Evolutionary conservation across 2,329 filamentous ascomycete genomes (phyloP), one percentile per base, ranked within the genome.

Genomic region (Lachnellula subtilissima): DNA sequence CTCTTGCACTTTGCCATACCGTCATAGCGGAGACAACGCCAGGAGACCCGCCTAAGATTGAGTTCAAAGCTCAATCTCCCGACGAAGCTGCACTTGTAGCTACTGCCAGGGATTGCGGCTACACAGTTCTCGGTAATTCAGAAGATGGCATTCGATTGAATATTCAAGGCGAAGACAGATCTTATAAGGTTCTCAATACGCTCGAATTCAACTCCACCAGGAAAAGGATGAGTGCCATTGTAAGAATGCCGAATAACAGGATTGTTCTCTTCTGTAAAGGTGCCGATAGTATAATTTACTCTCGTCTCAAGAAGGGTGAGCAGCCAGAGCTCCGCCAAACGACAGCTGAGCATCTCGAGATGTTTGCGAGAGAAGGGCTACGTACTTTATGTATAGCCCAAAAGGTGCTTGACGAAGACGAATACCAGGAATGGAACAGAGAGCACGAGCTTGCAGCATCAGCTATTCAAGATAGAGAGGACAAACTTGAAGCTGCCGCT

Each of bases 181-280:
- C 87, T 59, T 99, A 94, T 70, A 86, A 85, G 15, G 87, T 99
- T 35, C 81, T 99, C 48, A 97, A 96, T 73, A 96, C 89, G 1
- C 86, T 99, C 39, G 94, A 99, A 70, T 99, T 99, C 78, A 97
- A 97, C 71, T 97, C 93, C 0, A 91, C 88, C 45, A 84, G 94
- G 67, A 99, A 99, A 76, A 85, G 94, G 63, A 99, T 99, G 94
- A 97, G 92, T 73, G 90, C 92, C 2, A 97, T 99, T 64, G 86
- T 99, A 50, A 84, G 89, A 56, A 96, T 97, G 91, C 93, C 94
- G 0, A 85, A 97, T 71, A 88, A 89, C 42, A 86, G 81, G 56
- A 97, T 99, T 59, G 80, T 94, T 53, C 80, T 99, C 1, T 96
- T 95, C 74, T 99, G 94, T 78, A 99, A 99, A 75, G 94, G 94